Evolutionary conservation across 345 rosid genomes (phyloP).

Genomic region (Salix viminalis): DNA sequence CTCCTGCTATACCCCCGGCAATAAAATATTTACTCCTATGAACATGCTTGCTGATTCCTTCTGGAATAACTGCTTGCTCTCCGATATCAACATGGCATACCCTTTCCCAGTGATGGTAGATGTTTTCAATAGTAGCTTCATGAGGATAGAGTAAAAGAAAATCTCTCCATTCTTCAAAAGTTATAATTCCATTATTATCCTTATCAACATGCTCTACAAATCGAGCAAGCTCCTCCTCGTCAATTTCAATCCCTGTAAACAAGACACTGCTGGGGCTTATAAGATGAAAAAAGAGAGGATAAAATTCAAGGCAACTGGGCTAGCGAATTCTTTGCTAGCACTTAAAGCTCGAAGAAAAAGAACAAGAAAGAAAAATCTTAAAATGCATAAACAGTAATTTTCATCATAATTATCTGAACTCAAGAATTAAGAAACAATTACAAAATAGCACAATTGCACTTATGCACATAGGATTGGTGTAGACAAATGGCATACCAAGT

Average conservation of each 20-base stretch:
- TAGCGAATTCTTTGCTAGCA: not conserved
- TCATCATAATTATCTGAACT: not conserved
- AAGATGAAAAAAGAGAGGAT: constrained; percentile 18
- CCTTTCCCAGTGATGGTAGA: constrained; percentile 83
- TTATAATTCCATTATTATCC: constrained; percentile 84
- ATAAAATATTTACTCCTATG: constrained; percentile 72
- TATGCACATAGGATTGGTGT: not conserved
- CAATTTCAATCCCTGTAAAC: constrained; percentile 49
- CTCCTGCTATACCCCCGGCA: constrained; percentile 91
- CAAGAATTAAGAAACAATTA: not conserved
- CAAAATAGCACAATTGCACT: not conserved
- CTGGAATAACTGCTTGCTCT: constrained; percentile 78
- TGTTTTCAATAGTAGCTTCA: constrained; percentile 91
- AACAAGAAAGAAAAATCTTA: not conserved
- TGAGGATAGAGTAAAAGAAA: constrained; percentile 86
- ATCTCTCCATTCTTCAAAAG: constrained; percentile 95
- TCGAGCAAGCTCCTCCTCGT: constrained; percentile 77
- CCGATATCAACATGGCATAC: constrained; percentile 86
- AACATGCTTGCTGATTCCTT: constrained; percentile 76
- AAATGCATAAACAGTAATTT: not conserved
- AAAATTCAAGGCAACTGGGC: not conserved
- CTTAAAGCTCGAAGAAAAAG: not conserved
- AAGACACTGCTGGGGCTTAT: constrained; percentile 29
- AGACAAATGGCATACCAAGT: not conserved
- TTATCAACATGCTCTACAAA: constrained; percentile 93